A percentile compares a stretch with the other conserved stretches of the same genome.
Evolutionary conservation across 305 asterid species (phyloP).

Genomic region (Andrographis paniculata): DNA sequence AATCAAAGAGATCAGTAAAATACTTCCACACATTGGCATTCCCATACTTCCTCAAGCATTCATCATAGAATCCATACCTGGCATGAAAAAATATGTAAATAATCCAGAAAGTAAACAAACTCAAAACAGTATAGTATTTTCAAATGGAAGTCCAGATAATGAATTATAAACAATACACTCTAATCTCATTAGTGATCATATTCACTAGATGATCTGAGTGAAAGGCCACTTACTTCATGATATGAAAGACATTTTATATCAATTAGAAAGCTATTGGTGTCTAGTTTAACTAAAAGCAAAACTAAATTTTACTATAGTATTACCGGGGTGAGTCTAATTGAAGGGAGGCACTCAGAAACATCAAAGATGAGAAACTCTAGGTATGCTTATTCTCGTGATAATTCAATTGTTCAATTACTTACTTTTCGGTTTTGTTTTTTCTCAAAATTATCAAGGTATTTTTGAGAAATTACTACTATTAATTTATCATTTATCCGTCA

Average conservation of each 20-base stretch:
- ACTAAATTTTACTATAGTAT: too few relatives aligned
- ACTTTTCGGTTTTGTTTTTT: too few relatives aligned
- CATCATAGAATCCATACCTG: conserved; percentile 96
- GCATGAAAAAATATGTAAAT: conserved; percentile 18
- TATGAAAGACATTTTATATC: not conserved
- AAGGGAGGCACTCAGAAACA: too few relatives aligned
- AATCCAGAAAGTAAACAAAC: conserved; percentile 16
- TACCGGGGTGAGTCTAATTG: too few relatives aligned
- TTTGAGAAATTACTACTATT: too few relatives aligned
- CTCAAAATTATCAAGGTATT: too few relatives aligned
- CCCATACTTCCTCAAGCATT: conserved; percentile 97
- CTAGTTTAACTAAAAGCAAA: too few relatives aligned
- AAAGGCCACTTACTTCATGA: too few relatives aligned
- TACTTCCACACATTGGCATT: conserved; percentile 96
- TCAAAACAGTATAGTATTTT: conserved; percentile 1
- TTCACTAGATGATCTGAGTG: not conserved
- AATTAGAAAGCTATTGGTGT: not conserved
- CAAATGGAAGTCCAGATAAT: not conserved
- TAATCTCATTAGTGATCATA: not conserved
- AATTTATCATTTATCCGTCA: too few relatives aligned
- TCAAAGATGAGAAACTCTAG: too few relatives aligned
- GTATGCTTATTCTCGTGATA: too few relatives aligned
- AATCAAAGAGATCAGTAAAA: conserved; percentile 95
- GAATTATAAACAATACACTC: not conserved
- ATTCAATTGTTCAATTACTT: too few relatives aligned